phyloP scores from a whole-genome alignment of 2,329 filamentous ascomycete genomes.

The Fusarium aywerte region DNA sequence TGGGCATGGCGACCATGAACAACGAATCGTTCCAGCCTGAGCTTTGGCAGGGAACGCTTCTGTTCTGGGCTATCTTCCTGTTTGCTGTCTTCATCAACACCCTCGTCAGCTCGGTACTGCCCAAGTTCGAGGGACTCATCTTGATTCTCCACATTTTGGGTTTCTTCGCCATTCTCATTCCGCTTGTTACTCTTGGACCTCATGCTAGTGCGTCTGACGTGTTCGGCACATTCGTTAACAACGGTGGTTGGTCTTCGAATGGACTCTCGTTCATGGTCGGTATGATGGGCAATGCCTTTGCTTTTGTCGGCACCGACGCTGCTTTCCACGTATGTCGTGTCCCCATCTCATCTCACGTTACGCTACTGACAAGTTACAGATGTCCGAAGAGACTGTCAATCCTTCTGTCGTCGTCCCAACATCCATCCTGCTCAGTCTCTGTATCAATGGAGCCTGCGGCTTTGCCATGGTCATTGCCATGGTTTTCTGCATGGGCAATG shows the following conservation, averaged over 20 bases:
- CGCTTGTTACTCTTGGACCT: slow-evolving; percentile 48
- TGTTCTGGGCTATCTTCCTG: slow-evolving; percentile 60
- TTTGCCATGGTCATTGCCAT: slow-evolving; percentile 67
- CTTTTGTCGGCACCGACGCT: slow-evolving; percentile 49
- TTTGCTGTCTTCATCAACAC: slow-evolving; percentile 63
- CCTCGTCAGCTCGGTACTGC: slow-evolving; percentile 56
- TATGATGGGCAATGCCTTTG: slow-evolving; percentile 55
- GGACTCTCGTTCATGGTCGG: slow-evolving; percentile 59
- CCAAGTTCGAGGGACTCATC: slow-evolving; percentile 62
- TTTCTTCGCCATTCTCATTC: slow-evolving; percentile 50
- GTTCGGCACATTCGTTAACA: slow-evolving; percentile 58
- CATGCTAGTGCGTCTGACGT: slow-evolving; percentile 52
- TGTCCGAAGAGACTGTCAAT: slow-evolving; percentile 60
- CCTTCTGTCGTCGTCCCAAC: slow-evolving; percentile 62
- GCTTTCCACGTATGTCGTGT: slow-evolving; percentile 45
- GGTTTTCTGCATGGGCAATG: slow-evolving; percentile 64
- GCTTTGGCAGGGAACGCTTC: slow-evolving; percentile 61
- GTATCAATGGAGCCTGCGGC: slow-evolving; percentile 63
- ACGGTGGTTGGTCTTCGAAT: slow-evolving; percentile 56
- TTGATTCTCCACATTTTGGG: slow-evolving; percentile 59
- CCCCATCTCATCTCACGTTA: accelerated
- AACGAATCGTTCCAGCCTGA: slow-evolving; percentile 53
- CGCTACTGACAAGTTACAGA: slow-evolving; percentile 38
- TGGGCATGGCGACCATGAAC: slow-evolving; percentile 44
- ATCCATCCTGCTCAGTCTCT: slow-evolving; percentile 60